Percentiles rank a stretch among this genome's conserved stretches.
phyloP scores from a whole-genome alignment of 2,329 filamentous ascomycete species.

The Hirsutella rhossiliensis region DNA sequence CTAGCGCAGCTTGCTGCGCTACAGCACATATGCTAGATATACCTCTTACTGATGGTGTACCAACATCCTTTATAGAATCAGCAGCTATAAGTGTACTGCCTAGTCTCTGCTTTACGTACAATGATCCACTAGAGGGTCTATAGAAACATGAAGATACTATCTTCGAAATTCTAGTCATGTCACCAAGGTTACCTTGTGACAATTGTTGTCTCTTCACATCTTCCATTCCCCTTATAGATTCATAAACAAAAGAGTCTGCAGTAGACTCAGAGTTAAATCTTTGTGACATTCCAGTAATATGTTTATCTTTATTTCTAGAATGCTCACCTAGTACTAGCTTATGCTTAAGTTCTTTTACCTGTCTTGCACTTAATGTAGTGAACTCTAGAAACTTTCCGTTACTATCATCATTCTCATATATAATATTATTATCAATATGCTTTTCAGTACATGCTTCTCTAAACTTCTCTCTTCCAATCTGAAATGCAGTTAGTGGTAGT shows the following conservation, averaged over 20 bases:
- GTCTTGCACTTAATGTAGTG: neutral
- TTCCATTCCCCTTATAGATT: neutral
- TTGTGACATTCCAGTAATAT: neutral
- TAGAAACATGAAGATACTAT: neutral
- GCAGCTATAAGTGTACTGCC: neutral
- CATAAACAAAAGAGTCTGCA: neutral
- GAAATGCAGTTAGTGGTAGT: neutral
- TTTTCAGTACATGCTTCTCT: neutral
- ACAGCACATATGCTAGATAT: neutral
- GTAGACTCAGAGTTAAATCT: neutral
- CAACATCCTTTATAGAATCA: neutral
- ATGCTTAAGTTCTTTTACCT: neutral
- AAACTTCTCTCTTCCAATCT: neutral
- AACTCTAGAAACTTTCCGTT: neutral
- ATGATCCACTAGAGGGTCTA: neutral
- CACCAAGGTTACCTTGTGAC: neutral
- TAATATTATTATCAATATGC: neutral
- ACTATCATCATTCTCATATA: neutral
- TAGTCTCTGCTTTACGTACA: neutral
- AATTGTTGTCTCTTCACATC: neutral
- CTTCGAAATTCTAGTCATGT: conserved; percentile 1
- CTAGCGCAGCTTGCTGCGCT: neutral
- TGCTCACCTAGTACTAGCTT: neutral
- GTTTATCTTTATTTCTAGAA: neutral
- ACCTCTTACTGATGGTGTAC: neutral